Percentiles rank a stretch among this genome's conserved stretches.
Conservation (phyloP, 345 rosid genomes). For the Pistacia atlantica region DNA sequence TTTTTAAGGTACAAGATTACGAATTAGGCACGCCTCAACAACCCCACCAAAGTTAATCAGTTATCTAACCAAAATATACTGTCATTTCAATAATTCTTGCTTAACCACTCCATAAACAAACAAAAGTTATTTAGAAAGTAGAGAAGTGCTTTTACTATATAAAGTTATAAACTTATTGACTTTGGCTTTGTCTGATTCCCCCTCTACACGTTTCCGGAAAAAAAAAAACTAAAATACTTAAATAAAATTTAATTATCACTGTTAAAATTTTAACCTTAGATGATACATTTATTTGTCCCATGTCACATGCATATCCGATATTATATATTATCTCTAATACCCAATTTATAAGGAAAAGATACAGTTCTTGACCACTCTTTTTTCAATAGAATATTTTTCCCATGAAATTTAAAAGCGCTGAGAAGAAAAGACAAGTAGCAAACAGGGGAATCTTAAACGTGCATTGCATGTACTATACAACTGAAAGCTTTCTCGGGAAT, state of each 20-base stretch:
- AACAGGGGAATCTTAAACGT: constrained; percentile 1
- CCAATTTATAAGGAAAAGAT: no score
- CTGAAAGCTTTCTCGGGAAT: not conserved
- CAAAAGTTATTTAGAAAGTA: not conserved
- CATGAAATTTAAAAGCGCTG: no score
- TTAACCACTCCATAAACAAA: not conserved
- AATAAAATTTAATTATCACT: not conserved
- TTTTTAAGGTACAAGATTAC: not conserved
- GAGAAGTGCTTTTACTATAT: not conserved
- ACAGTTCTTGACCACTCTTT: no score
- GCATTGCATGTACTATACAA: not conserved
- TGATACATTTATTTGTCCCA: no score
- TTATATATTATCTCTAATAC: no score
- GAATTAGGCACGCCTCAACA: constrained; percentile 12
- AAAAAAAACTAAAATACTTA: not conserved
- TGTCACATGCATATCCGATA: no score
- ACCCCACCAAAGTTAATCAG: constrained; percentile 10
- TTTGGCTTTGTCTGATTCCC: not conserved
- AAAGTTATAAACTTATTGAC: not conserved
- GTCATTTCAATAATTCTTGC: not conserved
- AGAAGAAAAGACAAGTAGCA: not conserved
- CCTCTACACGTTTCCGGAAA: not conserved
- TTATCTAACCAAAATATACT: not conserved
- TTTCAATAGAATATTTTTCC: no score
- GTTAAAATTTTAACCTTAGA: not conserved